A percentile compares a stretch with the other conserved stretches of the same genome.
phyloP scores from a whole-genome alignment of 768 basidiomycete species.

The Mycena olivaceomarginata region DNA sequence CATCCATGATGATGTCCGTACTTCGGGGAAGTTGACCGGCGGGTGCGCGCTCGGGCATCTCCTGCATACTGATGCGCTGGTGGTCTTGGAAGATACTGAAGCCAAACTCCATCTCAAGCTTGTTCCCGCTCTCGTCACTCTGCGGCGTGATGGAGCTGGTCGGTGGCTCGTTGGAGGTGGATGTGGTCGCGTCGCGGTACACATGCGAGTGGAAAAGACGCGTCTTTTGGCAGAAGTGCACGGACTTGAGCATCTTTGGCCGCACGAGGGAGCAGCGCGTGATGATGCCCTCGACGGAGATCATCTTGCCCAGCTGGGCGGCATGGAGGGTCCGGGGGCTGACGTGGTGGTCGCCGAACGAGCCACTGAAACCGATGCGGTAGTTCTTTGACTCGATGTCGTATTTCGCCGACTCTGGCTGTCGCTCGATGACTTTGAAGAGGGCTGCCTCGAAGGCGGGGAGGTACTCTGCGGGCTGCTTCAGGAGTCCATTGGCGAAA shows the following conservation, averaged over 20 bases:
- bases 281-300: conserved; percentile 98
- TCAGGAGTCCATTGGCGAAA: conserved; percentile 91
- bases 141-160: conserved; percentile 92
- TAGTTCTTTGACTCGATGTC: conserved; percentile 87
- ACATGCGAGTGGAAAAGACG: conserved; percentile 88
- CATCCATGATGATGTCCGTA: conserved; percentile 96
- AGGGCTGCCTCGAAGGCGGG: conserved; percentile 95
- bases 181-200: conserved; percentile 95
- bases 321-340: conserved; percentile 95
- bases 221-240: conserved; percentile 96
- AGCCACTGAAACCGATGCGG: conserved; percentile 94
- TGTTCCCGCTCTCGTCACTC: conserved; percentile 92
- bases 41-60: conserved; percentile 99
- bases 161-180: conserved; percentile 90
- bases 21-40: conserved; percentile 97
- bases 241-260: conserved; percentile 98
- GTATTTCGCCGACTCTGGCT: conserved; percentile 89
- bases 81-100: conserved; percentile 95
- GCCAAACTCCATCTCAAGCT: conserved; percentile 94
- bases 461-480: conserved; percentile 90
- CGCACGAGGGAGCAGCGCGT: conserved; percentile 98
- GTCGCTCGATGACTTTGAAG: conserved; percentile 79
- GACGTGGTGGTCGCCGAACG: conserved; percentile 98
- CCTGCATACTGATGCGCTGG: conserved; percentile 98
- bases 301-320: conserved; percentile 95